A percentile compares a stretch with the other conserved stretches of the same genome.
Evolutionary conservation across 2,329 filamentous ascomycete species (phyloP).

Genomic region (Botryosphaeria dothidea): DNA sequence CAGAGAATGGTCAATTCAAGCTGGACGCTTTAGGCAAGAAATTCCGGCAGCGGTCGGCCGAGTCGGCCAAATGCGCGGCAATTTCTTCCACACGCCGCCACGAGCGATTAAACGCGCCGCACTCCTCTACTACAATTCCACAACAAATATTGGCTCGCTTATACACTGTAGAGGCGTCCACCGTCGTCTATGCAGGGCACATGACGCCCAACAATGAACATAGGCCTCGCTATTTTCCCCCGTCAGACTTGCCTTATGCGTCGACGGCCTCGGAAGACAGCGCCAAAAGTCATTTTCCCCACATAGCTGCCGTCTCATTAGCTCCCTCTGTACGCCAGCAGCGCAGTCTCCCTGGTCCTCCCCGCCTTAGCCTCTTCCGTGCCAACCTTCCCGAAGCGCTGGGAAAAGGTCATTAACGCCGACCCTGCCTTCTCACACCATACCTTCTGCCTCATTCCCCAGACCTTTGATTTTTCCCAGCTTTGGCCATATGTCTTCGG

Average conservation of each 20-base stretch:
- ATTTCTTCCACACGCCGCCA: not conserved
- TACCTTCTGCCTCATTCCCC: not conserved
- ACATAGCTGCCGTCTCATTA: not conserved
- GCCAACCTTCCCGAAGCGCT: conserved; percentile 13
- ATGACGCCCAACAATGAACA: not conserved
- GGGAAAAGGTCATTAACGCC: conserved; percentile 7
- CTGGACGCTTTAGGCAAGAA: not conserved
- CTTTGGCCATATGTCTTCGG: conserved; percentile 15
- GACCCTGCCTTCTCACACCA: conserved; percentile 6
- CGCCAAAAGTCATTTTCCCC: not conserved
- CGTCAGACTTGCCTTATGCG: not conserved
- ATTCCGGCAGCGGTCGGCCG: not conserved
- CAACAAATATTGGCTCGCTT: not conserved
- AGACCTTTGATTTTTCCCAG: conserved; percentile 1
- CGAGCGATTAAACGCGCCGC: not conserved
- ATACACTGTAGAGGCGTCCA: not conserved
- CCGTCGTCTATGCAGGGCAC: not conserved
- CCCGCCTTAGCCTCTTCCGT: conserved; percentile 10
- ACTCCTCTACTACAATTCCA: not conserved
- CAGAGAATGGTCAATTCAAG: not conserved
- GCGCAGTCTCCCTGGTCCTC: not conserved
- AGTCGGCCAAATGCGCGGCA: not conserved
- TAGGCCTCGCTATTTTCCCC: no score
- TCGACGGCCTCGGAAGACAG: not conserved
- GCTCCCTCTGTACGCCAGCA: not conserved